These are phyloP conservation scores for Bretschneidera sinensis DNA, from an alignment of 345 rosid species.

Conservation along the genomic window DNA sequence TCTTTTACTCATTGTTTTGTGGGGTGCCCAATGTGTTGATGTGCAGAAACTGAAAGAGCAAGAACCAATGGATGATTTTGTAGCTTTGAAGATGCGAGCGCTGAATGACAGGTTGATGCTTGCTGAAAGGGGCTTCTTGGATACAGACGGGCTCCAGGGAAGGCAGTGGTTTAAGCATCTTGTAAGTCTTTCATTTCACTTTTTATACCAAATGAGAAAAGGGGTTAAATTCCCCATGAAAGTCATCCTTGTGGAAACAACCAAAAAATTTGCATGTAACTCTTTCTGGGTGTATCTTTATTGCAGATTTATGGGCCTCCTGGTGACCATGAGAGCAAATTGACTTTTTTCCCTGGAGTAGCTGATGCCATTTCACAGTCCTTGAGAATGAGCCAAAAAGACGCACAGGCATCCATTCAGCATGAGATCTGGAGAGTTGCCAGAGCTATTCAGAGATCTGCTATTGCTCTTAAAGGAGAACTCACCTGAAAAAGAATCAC, in stretches of 20 bases:
- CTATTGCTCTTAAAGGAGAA: constrained; percentile 64
- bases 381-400: constrained; percentile 3
- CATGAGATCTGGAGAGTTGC: constrained; percentile 92
- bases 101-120: constrained; percentile 85
- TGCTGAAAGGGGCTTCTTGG: constrained; percentile 90
- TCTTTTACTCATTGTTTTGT: background rate
- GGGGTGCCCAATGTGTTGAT: background rate
- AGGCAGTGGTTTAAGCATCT: constrained; percentile 95
- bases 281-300: background rate
- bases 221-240: background rate
- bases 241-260: no score
- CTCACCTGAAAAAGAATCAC: constrained; percentile 22
- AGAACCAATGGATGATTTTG: constrained; percentile 21
- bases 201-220: background rate
- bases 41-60: constrained; percentile 46
- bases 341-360: constrained; percentile 74
- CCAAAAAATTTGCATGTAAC: no score
- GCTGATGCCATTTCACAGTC: constrained; percentile 55
- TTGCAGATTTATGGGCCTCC: constrained; percentile 77
- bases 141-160: constrained; percentile 65
- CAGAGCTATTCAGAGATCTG: constrained; percentile 82
- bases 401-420: constrained; percentile 33
- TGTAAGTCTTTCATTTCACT: constrained; percentile 31
- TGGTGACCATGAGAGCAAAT: constrained; percentile 45
- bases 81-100: constrained; percentile 41